Evolutionary conservation across 176 grass and related monocot genomes (phyloP).

Genomic region (Pontederia paniculata): DNA sequence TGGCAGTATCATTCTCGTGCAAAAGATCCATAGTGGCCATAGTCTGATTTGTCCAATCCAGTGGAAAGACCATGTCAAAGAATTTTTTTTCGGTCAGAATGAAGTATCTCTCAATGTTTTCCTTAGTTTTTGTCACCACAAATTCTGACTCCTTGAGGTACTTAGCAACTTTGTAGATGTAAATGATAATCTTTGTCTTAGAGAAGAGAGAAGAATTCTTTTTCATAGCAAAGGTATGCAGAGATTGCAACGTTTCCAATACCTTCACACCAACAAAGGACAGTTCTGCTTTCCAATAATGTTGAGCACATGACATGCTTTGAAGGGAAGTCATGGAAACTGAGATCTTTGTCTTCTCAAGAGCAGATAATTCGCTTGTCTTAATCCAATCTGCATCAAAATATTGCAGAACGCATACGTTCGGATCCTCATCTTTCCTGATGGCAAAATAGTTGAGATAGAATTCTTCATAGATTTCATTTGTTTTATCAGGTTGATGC

Average conservation of each 20-base stretch:
- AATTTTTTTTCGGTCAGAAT: slow-evolving; percentile 3
- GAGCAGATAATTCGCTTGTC: slow-evolving; percentile 17
- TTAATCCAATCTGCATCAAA: slow-evolving; percentile 44
- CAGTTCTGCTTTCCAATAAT: slow-evolving; percentile 43
- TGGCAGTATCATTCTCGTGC: slow-evolving; percentile 21
- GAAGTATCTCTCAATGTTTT: not conserved
- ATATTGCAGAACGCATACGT: slow-evolving; percentile 31
- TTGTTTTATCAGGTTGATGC: not conserved
- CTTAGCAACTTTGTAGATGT: slow-evolving; percentile 31
- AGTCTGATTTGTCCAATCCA: slow-evolving; percentile 19
- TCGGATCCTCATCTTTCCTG: slow-evolving; percentile 25
- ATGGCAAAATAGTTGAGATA: slow-evolving; percentile 58
- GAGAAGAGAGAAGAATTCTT: slow-evolving; percentile 11
- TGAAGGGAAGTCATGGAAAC: slow-evolving; percentile 19
- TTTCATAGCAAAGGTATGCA: slow-evolving; percentile 17
- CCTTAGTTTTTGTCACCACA: not conserved
- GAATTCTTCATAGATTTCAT: slow-evolving; percentile 31
- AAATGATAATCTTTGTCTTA: slow-evolving; percentile 15
- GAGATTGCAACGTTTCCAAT: slow-evolving; percentile 33
- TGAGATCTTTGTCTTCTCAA: slow-evolving; percentile 19
- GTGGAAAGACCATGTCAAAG: slow-evolving; percentile 25
- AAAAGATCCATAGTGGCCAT: slow-evolving; percentile 20
- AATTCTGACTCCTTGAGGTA: slow-evolving; percentile 32
- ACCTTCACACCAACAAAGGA: slow-evolving; percentile 42
- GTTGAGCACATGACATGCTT: slow-evolving; percentile 27